Percentiles rank a stretch among this genome's conserved stretches.
Evolutionary conservation across 2,329 filamentous ascomycete species (phyloP).

Genomic region (Ascochyta lentis): DNA sequence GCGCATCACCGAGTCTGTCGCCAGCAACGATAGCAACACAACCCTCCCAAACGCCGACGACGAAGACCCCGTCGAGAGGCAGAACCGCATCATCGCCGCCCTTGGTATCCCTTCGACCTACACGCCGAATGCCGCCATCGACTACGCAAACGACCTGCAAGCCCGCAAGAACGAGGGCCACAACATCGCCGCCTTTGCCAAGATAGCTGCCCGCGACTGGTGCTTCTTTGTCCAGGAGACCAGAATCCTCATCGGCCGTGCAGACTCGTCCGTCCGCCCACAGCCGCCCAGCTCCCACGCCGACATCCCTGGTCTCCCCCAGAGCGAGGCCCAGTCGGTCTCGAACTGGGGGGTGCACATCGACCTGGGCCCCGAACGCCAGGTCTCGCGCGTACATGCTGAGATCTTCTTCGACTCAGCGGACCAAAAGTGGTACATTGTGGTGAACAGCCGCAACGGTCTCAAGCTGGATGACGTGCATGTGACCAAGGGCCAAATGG

Average conservation of each 20-base stretch:
- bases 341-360: constrained; percentile 71
- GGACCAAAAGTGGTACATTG: constrained; percentile 75
- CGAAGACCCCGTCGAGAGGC: constrained; percentile 44
- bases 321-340: constrained; percentile 29
- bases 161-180: constrained; percentile 51
- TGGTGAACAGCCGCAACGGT: constrained; percentile 90
- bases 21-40: constrained; percentile 52
- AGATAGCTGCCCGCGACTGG: constrained; percentile 82
- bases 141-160: constrained; percentile 62
- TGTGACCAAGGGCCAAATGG: constrained; percentile 70
- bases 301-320: constrained; percentile 32
- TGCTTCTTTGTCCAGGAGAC: constrained; percentile 82
- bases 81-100: constrained; percentile 48
- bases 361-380: constrained; percentile 69
- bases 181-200: constrained; percentile 72
- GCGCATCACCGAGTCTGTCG: constrained; percentile 47
- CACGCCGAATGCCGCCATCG: constrained; percentile 62
- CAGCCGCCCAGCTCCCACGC: constrained; percentile 39
- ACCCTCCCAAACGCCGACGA: constrained; percentile 45
- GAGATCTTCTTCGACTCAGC: constrained; percentile 56
- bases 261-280: constrained; percentile 40
- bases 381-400: constrained; percentile 58
- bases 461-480: constrained; percentile 79
- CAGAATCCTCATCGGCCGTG: constrained; percentile 76
- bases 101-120: constrained; percentile 53